These are phyloP conservation scores for Apiospora kogelbergensis DNA, from an alignment of 2,329 filamentous ascomycete genomes.

Conservation along the genomic window DNA sequence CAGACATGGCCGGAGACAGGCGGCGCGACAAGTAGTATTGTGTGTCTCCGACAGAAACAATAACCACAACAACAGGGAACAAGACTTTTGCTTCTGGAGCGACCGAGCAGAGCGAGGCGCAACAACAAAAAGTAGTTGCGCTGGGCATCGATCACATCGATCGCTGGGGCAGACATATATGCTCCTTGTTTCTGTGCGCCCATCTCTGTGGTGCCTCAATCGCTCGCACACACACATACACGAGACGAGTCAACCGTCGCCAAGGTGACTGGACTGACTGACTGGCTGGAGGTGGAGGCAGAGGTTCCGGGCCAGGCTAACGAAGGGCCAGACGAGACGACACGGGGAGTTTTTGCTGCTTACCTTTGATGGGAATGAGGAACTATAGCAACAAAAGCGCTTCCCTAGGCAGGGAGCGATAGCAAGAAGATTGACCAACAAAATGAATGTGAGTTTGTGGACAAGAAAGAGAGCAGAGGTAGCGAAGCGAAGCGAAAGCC, in stretches of 20 bases:
- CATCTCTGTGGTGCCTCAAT: not conserved
- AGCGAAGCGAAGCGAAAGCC: constrained; percentile 27
- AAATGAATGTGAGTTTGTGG: constrained; percentile 46
- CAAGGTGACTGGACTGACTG: constrained; percentile 9
- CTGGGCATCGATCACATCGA: not conserved
- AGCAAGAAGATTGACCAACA: constrained; percentile 27
- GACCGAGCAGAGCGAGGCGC: not conserved
- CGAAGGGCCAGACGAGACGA: not conserved
- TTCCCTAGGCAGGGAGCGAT: constrained; percentile 16
- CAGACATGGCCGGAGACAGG: not conserved
- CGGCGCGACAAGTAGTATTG: not conserved
- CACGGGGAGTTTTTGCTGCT: constrained; percentile 18
- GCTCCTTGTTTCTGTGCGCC: not conserved
- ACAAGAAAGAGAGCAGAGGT: constrained; percentile 33
- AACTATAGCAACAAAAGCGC: constrained; percentile 31
- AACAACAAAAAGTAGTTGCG: not conserved
- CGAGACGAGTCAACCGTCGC: constrained; percentile 16
- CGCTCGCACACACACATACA: constrained; percentile 12
- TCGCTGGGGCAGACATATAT: not conserved
- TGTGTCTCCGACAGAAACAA: constrained; percentile 1
- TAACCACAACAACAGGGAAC: constrained; percentile 1
- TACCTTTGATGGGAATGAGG: constrained; percentile 36
- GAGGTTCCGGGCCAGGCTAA: constrained; percentile 1
- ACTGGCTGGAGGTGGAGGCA: constrained; percentile 3
- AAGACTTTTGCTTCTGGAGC: not conserved